Base-by-base conservation (phyloP, 2,329 filamentous ascomycete genomes). In the Fusarium drepaniforme region DNA sequence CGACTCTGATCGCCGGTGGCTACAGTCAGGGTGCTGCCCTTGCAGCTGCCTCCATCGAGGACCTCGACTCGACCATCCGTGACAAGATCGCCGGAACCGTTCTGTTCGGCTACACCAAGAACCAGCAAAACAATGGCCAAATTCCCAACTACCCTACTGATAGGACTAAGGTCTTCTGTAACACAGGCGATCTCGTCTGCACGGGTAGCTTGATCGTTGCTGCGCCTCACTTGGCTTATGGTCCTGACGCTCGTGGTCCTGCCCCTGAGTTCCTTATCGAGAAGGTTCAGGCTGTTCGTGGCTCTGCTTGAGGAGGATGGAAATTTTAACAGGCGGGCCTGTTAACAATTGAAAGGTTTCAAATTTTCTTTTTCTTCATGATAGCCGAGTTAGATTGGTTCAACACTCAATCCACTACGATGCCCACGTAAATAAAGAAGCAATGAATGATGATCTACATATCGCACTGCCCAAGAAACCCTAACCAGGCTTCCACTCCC, bases 21-120 rank as follows among this genome's bases (percentile, higher is more conserved):
- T 83, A 83, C 70, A 82, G 82, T 57, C 81, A 87, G 76, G 86
- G 86, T 35, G 82, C 84, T 5, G 86, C 86, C 3, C 83, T 88
- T 62, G 82, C 85, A n/a, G 81, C 83, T 25, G 81, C 81, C 42
- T 77, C 84, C 9, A 76, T 88, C 57, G 77, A 81, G 13, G 78
- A 82, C n/a, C 76, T 86, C 25, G 68, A 74, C 56, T 60, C 71
- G 5, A 33, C 69, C 23, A 73, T 84, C 61, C 76, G 80, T 30
- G 71, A 82, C 35, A 80, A 85, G 79, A 78, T 86, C 67, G 82
- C 80, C 53, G 83, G 81, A 25, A 77, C 79, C 2, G 82, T 83
- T 13, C 79, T 84, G 30, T 85, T 84, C 49, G 84, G 85, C 0
- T 85, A 86, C 70, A 85, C 85, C 64, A 83, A 85, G 80, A 86